These are phyloP conservation scores for Ophiostoma triangulosporum DNA, from an alignment of 2,329 filamentous ascomycete genomes.

Conservation along the genomic window DNA sequence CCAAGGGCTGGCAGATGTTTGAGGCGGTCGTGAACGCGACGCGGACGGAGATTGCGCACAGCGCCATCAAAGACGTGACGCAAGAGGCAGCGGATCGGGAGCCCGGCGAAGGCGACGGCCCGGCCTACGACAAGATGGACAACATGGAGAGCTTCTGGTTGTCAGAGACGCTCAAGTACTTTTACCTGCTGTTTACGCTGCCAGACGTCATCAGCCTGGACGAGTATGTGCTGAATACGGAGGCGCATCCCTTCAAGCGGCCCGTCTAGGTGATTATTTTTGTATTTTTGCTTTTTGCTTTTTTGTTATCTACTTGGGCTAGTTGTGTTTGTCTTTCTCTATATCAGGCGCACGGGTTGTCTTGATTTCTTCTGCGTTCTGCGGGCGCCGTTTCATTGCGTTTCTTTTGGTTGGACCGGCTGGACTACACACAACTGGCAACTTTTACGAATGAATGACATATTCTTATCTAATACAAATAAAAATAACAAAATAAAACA, in stretches of 20 bases:
- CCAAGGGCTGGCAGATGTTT: conserved; percentile 82
- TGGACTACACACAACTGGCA: too few relatives aligned
- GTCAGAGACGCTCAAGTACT: conserved; percentile 86
- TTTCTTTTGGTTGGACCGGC: too few relatives aligned
- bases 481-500: too few relatives aligned
- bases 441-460: too few relatives aligned
- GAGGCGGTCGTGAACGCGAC: conserved; percentile 54
- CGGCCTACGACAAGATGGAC: conserved; percentile 36
- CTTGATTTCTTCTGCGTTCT: not conserved
- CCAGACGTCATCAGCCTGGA: conserved; percentile 53
- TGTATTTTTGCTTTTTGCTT: not conserved
- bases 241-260: conserved; percentile 45
- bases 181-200: conserved; percentile 65
- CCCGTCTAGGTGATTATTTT: conserved; percentile 16
- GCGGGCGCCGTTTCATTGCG: too few relatives aligned
- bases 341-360: not conserved
- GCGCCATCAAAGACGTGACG: conserved; percentile 54
- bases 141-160: conserved; percentile 85
- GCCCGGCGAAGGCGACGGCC: too few relatives aligned
- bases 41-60: conserved; percentile 51
- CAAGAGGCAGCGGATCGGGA: too few relatives aligned
- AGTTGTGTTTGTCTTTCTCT: too few relatives aligned
- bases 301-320: too few relatives aligned
- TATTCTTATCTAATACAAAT: too few relatives aligned
- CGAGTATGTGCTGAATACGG: conserved; percentile 53